Evolutionary conservation across 768 basidiomycete species (phyloP).

Genomic region (Lactifluus hygrophoroides): DNA sequence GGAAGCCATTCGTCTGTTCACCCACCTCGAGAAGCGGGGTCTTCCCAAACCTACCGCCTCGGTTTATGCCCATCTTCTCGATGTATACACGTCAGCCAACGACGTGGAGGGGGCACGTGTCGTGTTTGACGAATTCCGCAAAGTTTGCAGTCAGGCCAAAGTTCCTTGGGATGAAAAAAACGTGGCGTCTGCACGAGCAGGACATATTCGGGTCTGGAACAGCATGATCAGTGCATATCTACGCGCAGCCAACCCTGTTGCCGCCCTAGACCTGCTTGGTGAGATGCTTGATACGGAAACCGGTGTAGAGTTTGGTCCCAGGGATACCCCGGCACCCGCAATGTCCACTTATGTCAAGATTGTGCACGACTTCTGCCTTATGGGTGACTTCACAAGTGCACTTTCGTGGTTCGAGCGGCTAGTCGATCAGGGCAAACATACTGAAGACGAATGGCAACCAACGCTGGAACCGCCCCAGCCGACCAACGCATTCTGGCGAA

Average conservation of each 20-base stretch:
- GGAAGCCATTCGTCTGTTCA: constrained; percentile 56
- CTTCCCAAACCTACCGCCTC: constrained; percentile 28
- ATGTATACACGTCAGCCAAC: constrained; percentile 44
- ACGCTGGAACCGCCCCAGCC: constrained; percentile 42
- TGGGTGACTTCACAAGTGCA: constrained; percentile 55
- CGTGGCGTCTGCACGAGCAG: constrained; percentile 19
- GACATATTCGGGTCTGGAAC: constrained; percentile 54
- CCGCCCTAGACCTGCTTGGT: constrained; percentile 58
- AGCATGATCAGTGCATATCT: constrained; percentile 73
- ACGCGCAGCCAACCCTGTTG: constrained; percentile 48
- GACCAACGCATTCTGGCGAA: constrained; percentile 42
- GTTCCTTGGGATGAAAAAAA: constrained; percentile 28
- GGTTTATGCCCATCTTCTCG: constrained; percentile 49
- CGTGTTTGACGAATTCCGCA: constrained; percentile 53
- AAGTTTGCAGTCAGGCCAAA: constrained; percentile 32
- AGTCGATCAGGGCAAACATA: constrained; percentile 33
- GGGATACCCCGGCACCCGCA: constrained; percentile 47
- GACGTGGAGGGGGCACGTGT: constrained; percentile 45
- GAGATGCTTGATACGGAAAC: constrained; percentile 51
- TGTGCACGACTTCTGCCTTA: constrained; percentile 54
- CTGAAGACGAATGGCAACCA: constrained; percentile 34
- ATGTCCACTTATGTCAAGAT: constrained; percentile 56
- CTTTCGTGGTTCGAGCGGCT: constrained; percentile 65
- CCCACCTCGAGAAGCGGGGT: constrained; percentile 44
- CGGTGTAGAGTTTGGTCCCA: constrained; percentile 27